Evolutionary conservation across 108 stramenopile species (phyloP).

Genomic region (Skeletonema potamos): DNA sequence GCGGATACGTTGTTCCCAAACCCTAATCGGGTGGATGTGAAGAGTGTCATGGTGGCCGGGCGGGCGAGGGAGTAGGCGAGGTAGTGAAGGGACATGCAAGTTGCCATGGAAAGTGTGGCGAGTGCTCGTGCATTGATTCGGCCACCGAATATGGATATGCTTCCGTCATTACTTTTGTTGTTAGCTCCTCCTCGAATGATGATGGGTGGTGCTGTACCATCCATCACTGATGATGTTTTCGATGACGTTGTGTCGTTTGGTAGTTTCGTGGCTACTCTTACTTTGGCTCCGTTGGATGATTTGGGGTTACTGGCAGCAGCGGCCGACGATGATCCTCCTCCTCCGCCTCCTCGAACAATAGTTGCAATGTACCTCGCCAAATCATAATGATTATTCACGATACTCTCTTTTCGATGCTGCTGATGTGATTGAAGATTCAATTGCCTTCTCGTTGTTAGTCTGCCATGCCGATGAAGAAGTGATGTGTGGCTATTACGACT

Average conservation of each 20-base stretch:
- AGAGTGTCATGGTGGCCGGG: constrained; percentile 50
- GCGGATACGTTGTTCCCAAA: constrained; percentile 36
- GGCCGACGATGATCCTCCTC: neutral
- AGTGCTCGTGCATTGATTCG: constrained; percentile 21
- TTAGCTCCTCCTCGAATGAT: neutral
- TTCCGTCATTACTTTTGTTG: neutral
- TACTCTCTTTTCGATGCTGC: neutral
- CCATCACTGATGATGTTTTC: neutral
- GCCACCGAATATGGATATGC: constrained; percentile 1
- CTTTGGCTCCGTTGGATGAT: neutral
- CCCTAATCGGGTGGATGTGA: constrained; percentile 41
- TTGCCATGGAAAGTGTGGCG: constrained; percentile 44
- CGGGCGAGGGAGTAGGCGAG: constrained; percentile 49
- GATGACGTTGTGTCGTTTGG: neutral
- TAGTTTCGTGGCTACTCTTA: neutral
- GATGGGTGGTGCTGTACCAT: neutral
- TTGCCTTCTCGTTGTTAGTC: neutral
- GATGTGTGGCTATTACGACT: neutral
- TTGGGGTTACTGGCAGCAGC: neutral
- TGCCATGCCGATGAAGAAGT: neutral
- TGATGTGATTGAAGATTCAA: neutral
- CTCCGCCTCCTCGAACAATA: neutral
- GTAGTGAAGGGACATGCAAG: constrained; percentile 48
- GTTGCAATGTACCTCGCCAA: neutral
- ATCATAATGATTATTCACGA: neutral